Base-by-base conservation (phyloP, 2,329 filamentous ascomycete genomes). In the Xylariales sp. region DNA sequence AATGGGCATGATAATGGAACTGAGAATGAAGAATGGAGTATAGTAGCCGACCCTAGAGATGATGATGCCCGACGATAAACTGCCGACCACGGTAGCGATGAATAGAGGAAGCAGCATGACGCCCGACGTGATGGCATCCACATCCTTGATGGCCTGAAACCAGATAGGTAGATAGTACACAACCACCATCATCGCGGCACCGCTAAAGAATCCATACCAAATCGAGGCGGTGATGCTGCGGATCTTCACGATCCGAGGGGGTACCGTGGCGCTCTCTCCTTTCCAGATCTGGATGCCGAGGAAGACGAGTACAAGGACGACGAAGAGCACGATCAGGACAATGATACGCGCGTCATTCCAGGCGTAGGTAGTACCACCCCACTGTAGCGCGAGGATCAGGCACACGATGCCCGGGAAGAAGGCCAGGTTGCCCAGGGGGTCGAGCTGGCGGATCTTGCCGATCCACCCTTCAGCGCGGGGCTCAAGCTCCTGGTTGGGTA, bases 351-450 rank as follows among this genome's bases (percentile, higher is more conserved):
- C 47, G 25, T 44, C 45, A 1, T 44, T 52, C 63, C 61, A 67
- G 1, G 52, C 17, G n/a, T 25, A 25, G 8, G 8, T n/a, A 25
- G 23, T 25, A 6, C 57, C 61, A 35, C 61, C 61, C 65, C 63
- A 70, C 40, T 69, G 62, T 7, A 72, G 53, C 11, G 67, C 66
- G 10, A 72, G 49, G 1, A 69, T 45, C 10, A 70, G 57, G 38
- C 63, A 69, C 24, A 49, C 45, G 24, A 46, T 25, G n/a, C 46
- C 49, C 1, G 57, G 55, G 12, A 59, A 30, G 17, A 60, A 40
- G 24, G 48, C 43, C 13, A 40, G 12, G 20, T 50, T 48, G 7
- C 56, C 56, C 11, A 45, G 19, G 7, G 42, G 45, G 28, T 60
- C 54, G 7, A 54, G 45, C 42, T 59, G 53, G 2, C 41, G 33